Base-by-base conservation (phyloP, 257 asterid species). In the Nicotiana paniculata region DNA sequence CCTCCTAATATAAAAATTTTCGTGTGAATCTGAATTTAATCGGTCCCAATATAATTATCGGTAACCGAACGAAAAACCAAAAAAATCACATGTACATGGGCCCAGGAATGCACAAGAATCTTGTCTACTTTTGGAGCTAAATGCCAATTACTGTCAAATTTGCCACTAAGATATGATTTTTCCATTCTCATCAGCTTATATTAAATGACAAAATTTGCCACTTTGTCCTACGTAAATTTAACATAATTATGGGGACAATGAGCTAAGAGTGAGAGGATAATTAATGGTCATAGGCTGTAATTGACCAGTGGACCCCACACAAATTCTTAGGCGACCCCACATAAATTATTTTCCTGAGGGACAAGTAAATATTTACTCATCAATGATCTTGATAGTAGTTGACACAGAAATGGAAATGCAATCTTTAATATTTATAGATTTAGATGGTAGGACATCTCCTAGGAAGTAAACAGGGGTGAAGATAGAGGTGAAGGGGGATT, bases 1-100 rank as follows among this genome's bases (percentile, higher is more conserved):
- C 0, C 2, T 2, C 0, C 9, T 37, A 37, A 1, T 6, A 0
- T 37, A 9, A 0, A 1, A 37, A 1, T 6, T 37, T 6, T 0
- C 9, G 0, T 5, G 5, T 37, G 46, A 6, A 37, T 37, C 1
- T 1, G 1, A 37, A 37, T 37, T 37, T 37, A 6, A 0, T 37
- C 1, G 0, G 2, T 0, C 2, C 8, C 9, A 37, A 37, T 37
- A 37, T 1, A 1, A 6, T 6, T 37, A 35, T 0, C 7, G 7
- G 0, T 5, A 0, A 32, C 39, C 7, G 39, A 4, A 35, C 4
- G 1, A 35, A 0, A 4, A 35, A 35, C 7, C 39, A 35, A 35
- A 35, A 35, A 35, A 35, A 5, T 1, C 7, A 35, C 39, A 35
- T 24, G 35, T 9, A 70, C n/a, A 0, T 15, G 13, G 1, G 2